Evolutionary conservation across 352 stramenopile genomes (phyloP).

Genomic region (Phytophthora citrophthora): DNA sequence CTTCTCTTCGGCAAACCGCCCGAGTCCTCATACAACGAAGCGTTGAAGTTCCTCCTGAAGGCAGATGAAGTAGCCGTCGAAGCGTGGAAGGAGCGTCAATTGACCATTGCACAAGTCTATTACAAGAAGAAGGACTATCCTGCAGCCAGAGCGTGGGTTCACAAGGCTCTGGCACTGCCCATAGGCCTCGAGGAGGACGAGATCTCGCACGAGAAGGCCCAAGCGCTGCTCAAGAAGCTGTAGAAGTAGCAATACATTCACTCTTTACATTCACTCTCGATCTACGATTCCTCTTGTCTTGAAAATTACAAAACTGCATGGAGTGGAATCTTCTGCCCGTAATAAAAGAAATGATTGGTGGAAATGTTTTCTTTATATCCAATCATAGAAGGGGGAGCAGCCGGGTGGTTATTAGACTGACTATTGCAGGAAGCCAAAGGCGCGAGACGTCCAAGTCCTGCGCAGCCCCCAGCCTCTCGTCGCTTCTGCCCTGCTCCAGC

Average conservation of each 20-base stretch:
- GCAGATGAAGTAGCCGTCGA: slow-evolving; percentile 69
- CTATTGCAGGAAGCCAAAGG: slow-evolving; percentile 38
- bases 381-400: slow-evolving; percentile 18
- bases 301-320: no score
- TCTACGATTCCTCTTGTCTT: no score
- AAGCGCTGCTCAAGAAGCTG: not conserved
- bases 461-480: slow-evolving; percentile 7
- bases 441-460: slow-evolving; percentile 26
- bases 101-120: slow-evolving; percentile 82
- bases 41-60: slow-evolving; percentile 72
- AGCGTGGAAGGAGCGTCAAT: slow-evolving; percentile 83
- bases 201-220: not conserved
- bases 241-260: not conserved
- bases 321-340: no score
- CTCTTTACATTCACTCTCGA: no score
- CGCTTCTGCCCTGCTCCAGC: slow-evolving; percentile 17
- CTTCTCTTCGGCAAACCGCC: slow-evolving; percentile 84
- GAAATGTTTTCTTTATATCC: slow-evolving; percentile 4
- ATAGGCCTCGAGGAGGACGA: not conserved
- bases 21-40: slow-evolving; percentile 81
- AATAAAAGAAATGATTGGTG: no score
- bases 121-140: slow-evolving; percentile 73
- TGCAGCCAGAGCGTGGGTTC: slow-evolving; percentile 69
- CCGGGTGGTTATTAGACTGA: slow-evolving; percentile 40
- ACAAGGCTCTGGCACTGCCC: not conserved